Percentiles rank a stretch among this genome's conserved stretches.
These are phyloP conservation scores for Boletus insuetus DNA, from an alignment of 768 basidiomycete genomes.

Conservation along the genomic window DNA sequence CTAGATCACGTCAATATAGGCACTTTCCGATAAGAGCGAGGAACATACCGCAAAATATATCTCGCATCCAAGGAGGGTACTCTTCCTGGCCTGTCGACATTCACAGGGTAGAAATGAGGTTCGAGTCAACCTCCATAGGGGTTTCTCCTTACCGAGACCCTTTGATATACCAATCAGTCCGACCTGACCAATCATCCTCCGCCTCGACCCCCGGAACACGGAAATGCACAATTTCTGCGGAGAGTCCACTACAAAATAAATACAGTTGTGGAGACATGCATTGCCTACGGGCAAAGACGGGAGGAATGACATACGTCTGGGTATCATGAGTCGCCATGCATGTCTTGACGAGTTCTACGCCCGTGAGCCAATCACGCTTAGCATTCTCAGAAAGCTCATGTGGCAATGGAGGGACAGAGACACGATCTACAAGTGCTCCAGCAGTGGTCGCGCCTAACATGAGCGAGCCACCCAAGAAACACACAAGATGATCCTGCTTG, in stretches of 20 bases:
- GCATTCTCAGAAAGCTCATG: constrained; percentile 60
- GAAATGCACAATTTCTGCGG: constrained; percentile 91
- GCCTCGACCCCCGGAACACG: constrained; percentile 54
- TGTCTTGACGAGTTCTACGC: constrained; percentile 78
- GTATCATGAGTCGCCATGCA: constrained; percentile 88
- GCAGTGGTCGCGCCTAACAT: constrained; percentile 82
- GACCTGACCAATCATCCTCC: constrained; percentile 39
- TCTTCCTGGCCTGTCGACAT: constrained; percentile 21
- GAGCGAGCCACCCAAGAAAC: constrained; percentile 90
- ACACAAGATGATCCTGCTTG: constrained; percentile 95
- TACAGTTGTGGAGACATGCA: background rate
- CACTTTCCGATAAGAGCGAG: background rate
- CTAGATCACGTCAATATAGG: constrained; percentile 33
- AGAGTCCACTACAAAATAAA: constrained; percentile 57
- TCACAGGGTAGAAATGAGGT: constrained; percentile 1
- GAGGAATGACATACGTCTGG: constrained; percentile 56
- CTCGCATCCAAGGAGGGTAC: constrained; percentile 70
- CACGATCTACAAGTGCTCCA: constrained; percentile 49
- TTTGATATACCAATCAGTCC: constrained; percentile 89
- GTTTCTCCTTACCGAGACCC: constrained; percentile 52
- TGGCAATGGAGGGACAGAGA: constrained; percentile 67
- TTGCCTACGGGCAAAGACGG: background rate
- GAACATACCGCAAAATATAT: constrained; percentile 81
- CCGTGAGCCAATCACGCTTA: constrained; percentile 77
- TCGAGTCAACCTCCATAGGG: background rate